A percentile compares a stretch with the other conserved stretches of the same genome.
Evolutionary conservation across 768 basidiomycete genomes (phyloP).

Genomic region (Clitopilus passeckerianus): DNA sequence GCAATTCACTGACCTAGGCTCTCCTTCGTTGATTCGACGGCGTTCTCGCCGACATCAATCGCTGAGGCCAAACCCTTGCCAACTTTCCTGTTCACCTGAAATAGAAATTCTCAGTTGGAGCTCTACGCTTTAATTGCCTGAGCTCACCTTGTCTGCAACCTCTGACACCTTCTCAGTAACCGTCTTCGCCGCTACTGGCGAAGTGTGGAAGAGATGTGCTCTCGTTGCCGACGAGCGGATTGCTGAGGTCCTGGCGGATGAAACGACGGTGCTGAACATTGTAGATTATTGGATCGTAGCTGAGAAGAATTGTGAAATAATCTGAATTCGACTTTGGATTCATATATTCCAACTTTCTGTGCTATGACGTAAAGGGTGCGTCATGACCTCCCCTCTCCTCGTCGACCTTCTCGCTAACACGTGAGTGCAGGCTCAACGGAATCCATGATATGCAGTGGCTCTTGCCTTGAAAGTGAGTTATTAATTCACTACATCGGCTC

Average conservation of each 20-base stretch:
- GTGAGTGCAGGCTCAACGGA: neutral
- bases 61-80: constrained; percentile 41
- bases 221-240: constrained; percentile 6
- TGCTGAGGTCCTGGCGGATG: constrained; percentile 6
- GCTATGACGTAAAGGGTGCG: neutral
- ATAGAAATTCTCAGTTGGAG: too few relatives aligned
- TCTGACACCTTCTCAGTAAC: constrained; percentile 41
- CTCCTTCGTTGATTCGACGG: constrained; percentile 34
- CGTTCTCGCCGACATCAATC: constrained; percentile 41
- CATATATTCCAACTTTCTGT: neutral
- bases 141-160: constrained; percentile 34
- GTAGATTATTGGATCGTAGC: neutral
- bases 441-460: too few relatives aligned
- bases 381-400: neutral
- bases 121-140: neutral
- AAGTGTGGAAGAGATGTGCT: constrained; percentile 27
- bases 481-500: too few relatives aligned
- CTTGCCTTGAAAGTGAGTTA: too few relatives aligned
- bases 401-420: neutral
- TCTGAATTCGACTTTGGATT: neutral
- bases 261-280: constrained; percentile 10
- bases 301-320: neutral
- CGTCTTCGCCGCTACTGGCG: constrained; percentile 28
- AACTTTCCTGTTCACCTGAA: constrained; percentile 38
- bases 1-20: constrained; percentile 27